Base-by-base conservation (phyloP, 2,329 filamentous ascomycete species). In the Endoconidiophora polonica region DNA sequence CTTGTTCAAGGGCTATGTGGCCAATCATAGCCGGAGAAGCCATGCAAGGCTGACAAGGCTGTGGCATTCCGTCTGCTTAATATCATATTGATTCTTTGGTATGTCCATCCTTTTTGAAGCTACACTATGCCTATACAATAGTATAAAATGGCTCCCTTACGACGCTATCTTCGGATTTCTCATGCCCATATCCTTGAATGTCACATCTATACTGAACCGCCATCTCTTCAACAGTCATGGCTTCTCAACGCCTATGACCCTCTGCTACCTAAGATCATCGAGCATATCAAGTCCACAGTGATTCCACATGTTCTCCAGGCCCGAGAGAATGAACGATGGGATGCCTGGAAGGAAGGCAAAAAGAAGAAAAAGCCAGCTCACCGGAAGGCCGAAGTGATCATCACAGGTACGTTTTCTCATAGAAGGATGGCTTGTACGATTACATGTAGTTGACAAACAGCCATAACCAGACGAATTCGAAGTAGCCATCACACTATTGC, bases 101-200 rank as follows among this genome's bases (percentile, higher is more conserved):
- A 18, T 18, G 16, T 18, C 16, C 16, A 18, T 18, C 16, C 26
- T 16, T 22, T 18, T 18, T 18, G 7, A 41, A 41, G 2, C 20
- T 16, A 10, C n/a, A 41, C n/a, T 7, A 41, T 41, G n/a, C 14
- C 38, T 16, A 41, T 14, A 16, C 38, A 41, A 7, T n/a, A 18
- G 16, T 14, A 33, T 26, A 56, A 22, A 41, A 95, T 95, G 88
- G 83, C 87, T 10, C 88, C 88, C 9, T 77, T 94, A 44, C 79
- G 88, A 53, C 78, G 88, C 58, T 95, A 96, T 62, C 73, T 96
- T 50, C 79, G 90, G 48, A 94, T 96, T 58, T 90, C 84, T 50
- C 88, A 90, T 61, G 85, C 86, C 64, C 94, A 90, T 3, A 87
- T 95, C 29, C 74, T 98, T n/a, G 91, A 98, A 72, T 87, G 86